Percentiles rank a stretch among this genome's conserved stretches.
phyloP scores from a whole-genome alignment of 1,284 basidiomycete species.

The Rhodotorula sp. region DNA sequence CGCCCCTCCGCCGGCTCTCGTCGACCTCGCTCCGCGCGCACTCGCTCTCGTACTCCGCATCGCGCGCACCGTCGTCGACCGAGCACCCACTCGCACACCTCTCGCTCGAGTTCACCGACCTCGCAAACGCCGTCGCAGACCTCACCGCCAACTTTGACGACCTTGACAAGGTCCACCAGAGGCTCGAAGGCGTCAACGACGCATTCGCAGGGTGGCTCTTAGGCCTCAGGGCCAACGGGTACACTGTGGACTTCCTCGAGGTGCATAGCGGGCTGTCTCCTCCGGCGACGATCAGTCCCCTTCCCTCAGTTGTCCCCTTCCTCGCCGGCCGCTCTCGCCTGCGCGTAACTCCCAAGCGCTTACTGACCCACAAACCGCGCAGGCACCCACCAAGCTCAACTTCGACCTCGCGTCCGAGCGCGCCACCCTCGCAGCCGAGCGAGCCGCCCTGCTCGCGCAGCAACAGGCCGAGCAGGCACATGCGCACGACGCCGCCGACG shows the following conservation, averaged over 20 bases:
- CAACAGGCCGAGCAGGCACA: not conserved
- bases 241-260: constrained; percentile 53
- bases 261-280: constrained; percentile 7
- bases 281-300: no score
- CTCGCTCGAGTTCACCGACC: constrained; percentile 48
- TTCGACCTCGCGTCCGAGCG: constrained; percentile 31
- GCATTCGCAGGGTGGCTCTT: constrained; percentile 52
- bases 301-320: no score
- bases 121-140: constrained; percentile 49
- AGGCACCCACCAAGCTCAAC: constrained; percentile 41
- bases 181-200: constrained; percentile 52
- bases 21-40: constrained; percentile 32
- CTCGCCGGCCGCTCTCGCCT: no score
- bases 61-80: constrained; percentile 16
- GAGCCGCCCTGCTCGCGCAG: no score
- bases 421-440: not conserved
- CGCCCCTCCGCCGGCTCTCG: constrained; percentile 38
- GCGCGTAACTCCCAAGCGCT: not conserved
- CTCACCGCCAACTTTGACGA: constrained; percentile 49
- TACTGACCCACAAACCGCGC: not conserved
- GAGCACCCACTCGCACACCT: constrained; percentile 50
- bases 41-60: constrained; percentile 25
- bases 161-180: constrained; percentile 46
- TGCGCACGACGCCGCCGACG: constrained; percentile 1
- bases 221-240: constrained; percentile 53